Base-by-base conservation (phyloP, 2,329 filamentous ascomycete genomes). In the Arthrobotrys sphaeroides region DNA sequence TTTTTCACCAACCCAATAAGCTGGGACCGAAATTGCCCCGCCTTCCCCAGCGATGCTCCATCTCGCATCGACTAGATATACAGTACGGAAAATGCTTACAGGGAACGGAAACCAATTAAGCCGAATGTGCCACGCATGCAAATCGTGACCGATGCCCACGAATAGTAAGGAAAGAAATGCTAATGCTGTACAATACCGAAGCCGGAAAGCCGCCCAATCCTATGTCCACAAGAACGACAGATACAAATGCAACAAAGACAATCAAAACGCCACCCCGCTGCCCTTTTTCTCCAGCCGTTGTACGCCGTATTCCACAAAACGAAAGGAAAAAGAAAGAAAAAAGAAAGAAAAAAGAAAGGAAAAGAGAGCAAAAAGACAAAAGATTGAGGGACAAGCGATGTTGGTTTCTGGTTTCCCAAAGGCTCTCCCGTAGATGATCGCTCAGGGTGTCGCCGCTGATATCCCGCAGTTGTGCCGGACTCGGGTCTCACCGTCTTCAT, bases 261-360 rank as follows among this genome's bases (percentile, higher is more conserved):
- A 49, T 20, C 20, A 61, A 40, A 68, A 70, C 66, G 55, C 66
- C 66, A 28, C 28, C 31, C 66, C 66, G 5, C 38, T 43, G 18
- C 24, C n/a, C 33, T 18, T 24, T 67, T 66, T 31, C 33, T 18
- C 43, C 24, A 20, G 24, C 18, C 31, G 16, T 45, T 70, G 57
- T 62, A 55, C 55, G 36, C 55, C 66, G 10, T 38, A 55, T 38
- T 38, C 51, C 51, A 55, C 16, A 61, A 43, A 59, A 49, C n/a
- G 20, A 31, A 69, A 22, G 13, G 24, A 36, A 36, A 51, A 53
- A 45, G 12, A 28, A 70, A 28, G 55, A 22, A 62, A 43, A 59
- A 49, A n/a, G 20, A 31, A 69, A 22, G 13, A 18, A 36, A 36
- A 51, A 53, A 45, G 12, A 28, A 70, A 28, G 55, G 16, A 62